A percentile compares a stretch with the other conserved stretches of the same genome.
Conservation (phyloP, 108 stramenopile species). For the Nannochloropsis gaditana region DNA sequence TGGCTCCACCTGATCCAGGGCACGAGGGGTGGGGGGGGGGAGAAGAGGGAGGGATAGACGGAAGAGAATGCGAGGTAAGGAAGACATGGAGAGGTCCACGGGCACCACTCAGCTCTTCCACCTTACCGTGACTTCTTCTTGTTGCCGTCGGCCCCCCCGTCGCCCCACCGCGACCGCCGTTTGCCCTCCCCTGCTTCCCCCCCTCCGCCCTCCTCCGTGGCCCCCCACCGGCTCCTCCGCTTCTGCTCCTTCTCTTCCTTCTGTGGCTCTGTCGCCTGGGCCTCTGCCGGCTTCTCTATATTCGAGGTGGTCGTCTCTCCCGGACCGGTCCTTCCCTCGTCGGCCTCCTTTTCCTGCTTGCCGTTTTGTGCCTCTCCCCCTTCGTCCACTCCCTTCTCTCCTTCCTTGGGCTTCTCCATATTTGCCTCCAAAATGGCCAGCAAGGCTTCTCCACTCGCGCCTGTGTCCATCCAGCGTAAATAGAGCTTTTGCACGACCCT, state of each 20-base stretch:
- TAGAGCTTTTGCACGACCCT: not conserved
- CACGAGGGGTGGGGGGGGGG: not conserved
- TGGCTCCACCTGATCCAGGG: not conserved
- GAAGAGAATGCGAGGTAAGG: not conserved
- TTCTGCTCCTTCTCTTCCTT: not conserved
- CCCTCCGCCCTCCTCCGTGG: not conserved
- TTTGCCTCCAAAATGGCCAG: not conserved
- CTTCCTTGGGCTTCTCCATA: not conserved
- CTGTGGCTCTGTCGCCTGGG: not conserved
- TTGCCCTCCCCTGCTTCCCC: not conserved
- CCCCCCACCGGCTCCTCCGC: not conserved
- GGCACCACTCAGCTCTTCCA: not conserved
- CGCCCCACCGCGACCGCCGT: conserved; percentile 1
- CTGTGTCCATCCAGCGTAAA: not conserved
- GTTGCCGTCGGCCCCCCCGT: not conserved
- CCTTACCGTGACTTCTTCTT: conserved; percentile 1
- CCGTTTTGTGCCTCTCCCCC: not conserved
- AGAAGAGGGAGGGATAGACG: not conserved
- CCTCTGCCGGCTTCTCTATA: not conserved
- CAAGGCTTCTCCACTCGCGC: not conserved
- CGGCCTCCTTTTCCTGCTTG: not conserved
- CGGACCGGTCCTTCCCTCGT: not conserved
- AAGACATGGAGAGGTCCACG: not conserved
- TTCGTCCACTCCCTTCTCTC: not conserved
- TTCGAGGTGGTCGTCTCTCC: not conserved